phyloP scores from a whole-genome alignment of 1,284 basidiomycete species.

The Testicularia cyperi region DNA sequence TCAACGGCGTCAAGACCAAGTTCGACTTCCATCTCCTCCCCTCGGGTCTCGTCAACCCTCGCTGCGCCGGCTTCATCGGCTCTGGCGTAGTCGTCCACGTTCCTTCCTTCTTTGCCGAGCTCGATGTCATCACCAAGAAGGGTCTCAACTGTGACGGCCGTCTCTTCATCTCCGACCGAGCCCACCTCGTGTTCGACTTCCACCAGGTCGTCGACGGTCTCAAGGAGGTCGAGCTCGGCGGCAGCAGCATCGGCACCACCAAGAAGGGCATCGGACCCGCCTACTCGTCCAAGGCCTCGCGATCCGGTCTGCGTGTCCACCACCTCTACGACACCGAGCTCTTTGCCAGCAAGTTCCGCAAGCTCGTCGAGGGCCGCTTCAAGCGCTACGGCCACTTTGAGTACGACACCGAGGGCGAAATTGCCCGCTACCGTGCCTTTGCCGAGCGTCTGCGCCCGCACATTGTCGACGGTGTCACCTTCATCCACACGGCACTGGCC shows the following conservation, averaged over 20 bases:
- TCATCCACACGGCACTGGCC: constrained; percentile 76
- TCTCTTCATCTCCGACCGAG: constrained; percentile 90
- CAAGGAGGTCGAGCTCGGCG: constrained; percentile 95
- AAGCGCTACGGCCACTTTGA: constrained; percentile 98
- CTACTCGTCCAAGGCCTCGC: constrained; percentile 94
- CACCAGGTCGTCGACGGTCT: constrained; percentile 98
- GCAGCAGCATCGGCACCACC: constrained; percentile 88
- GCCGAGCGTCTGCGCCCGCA: constrained; percentile 83
- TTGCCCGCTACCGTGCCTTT: constrained; percentile 81
- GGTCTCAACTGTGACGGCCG: constrained; percentile 77
- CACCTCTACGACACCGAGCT: constrained; percentile 86
- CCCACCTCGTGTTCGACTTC: constrained; percentile 96
- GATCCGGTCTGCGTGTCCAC: constrained; percentile 91
- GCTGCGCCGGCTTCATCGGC: constrained; percentile 84
- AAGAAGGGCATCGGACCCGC: constrained; percentile 98
- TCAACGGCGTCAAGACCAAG: constrained; percentile 73
- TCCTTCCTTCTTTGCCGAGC: constrained; percentile 90
- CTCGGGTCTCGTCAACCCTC: constrained; percentile 85
- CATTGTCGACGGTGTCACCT: constrained; percentile 83
- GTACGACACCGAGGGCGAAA: constrained; percentile 97
- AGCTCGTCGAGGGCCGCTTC: constrained; percentile 91
- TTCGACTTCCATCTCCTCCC: constrained; percentile 96
- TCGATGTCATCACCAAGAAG: constrained; percentile 82
- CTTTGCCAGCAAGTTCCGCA: constrained; percentile 90
- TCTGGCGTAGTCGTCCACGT: constrained; percentile 92